Base-by-base conservation (phyloP, 202 grass and related monocot species). In the Eragrostis tef region DNA sequence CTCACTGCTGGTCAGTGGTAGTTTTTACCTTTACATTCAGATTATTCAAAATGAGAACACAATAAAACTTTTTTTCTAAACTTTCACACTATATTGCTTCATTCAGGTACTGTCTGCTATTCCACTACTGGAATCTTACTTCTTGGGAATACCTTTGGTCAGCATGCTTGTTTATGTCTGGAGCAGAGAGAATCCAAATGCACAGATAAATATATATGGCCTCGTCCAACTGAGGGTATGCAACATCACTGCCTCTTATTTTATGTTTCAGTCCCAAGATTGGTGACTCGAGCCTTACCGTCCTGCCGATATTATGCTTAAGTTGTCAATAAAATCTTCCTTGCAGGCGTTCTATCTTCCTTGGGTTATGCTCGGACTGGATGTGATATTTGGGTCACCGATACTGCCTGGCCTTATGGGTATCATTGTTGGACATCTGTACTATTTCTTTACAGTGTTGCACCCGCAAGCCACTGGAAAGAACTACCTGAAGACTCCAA, bases 291-390 rank as follows among this genome's bases (percentile, higher is more conserved):
- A 6, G 5, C 26, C 7, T 75, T 21, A n/a, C 26, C 14, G 52
- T 49, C 64, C 1, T 79, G 45, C 47, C 11, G 10, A 39, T 39
- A 39, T 3, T 65, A 17, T 64, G 39, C 57, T 52, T 57, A 42
- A 56, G 29, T 61, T n/a, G 15, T 22, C 52, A 27, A 81, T 62
- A 22, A 65, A 62, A n/a, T 84, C 59, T 77, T 78, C 42, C 64
- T 31, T 85, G 87, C 80, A 99, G 96, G 85, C 93, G 9, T 99
- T 99, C 80, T 99, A 99, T 92, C 91, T 99, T 85, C 93, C 96
- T 62, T 96, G 96, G 93, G 90, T 81, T 51, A 93, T 99, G 96
- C 88, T 99, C 78, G 81, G 13, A 67, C 68, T 99, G 70, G 93
- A 99, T 85, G 34, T 93, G 72, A 90, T 96, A 88, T 99, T 99